Evolutionary conservation across 2,329 filamentous ascomycete genomes (phyloP).

Genomic region (Alternaria sp.): DNA sequence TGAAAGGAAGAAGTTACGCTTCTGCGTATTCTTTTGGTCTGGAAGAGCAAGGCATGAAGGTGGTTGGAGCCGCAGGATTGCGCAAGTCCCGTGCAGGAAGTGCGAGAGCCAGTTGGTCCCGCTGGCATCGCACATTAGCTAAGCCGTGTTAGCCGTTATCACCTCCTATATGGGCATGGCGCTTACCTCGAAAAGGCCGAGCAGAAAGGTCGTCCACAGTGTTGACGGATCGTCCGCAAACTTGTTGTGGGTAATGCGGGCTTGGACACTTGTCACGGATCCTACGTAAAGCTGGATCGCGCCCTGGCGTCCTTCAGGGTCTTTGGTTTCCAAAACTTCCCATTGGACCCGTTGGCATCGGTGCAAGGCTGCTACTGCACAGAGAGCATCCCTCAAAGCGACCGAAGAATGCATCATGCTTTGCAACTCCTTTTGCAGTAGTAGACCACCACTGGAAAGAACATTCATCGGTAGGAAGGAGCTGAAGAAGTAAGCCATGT

Average conservation of each 20-base stretch:
- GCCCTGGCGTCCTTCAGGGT: not conserved
- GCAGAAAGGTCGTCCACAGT: slow-evolving; percentile 35
- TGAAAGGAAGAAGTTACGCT: slow-evolving; percentile 32
- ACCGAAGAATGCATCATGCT: slow-evolving; percentile 16
- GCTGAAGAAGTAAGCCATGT: slow-evolving; percentile 30
- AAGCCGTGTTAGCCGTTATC: not conserved
- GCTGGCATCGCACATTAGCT: slow-evolving; percentile 37
- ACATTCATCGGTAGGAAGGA: slow-evolving; percentile 32
- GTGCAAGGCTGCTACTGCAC: slow-evolving; percentile 27
- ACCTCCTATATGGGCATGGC: not conserved
- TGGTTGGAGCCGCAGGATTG: slow-evolving; percentile 29
- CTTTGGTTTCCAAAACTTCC: slow-evolving; percentile 1
- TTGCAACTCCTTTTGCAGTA: slow-evolving; percentile 17
- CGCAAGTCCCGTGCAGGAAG: slow-evolving; percentile 36
- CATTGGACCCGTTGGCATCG: not conserved
- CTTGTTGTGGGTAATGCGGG: slow-evolving; percentile 13
- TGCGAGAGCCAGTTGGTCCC: slow-evolving; percentile 37
- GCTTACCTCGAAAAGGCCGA: slow-evolving; percentile 35
- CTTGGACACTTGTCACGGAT: slow-evolving; percentile 22
- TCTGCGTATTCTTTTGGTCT: slow-evolving; percentile 6
- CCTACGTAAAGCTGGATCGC: slow-evolving; percentile 26
- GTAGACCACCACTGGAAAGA: slow-evolving; percentile 12
- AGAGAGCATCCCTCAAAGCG: slow-evolving; percentile 27
- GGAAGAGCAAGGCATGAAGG: slow-evolving; percentile 14
- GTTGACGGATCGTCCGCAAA: slow-evolving; percentile 23